A percentile compares a stretch with the other conserved stretches of the same genome.
Evolutionary conservation across 306 rosid species (phyloP).

Genomic region (Trifolium subterraneum): DNA sequence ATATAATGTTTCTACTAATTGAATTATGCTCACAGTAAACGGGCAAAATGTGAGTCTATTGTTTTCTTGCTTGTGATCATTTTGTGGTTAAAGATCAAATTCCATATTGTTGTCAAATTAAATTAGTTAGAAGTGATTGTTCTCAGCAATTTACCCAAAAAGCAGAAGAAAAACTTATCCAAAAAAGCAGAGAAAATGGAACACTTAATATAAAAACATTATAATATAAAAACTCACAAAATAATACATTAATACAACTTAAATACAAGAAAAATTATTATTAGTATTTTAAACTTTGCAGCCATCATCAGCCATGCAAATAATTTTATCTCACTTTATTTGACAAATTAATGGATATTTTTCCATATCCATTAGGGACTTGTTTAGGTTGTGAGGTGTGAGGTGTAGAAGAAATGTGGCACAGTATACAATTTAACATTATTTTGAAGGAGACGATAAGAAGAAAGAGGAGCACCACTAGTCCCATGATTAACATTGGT

Average conservation of each 20-base stretch:
- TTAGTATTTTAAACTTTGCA: conserved; percentile 2
- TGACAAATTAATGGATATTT: not conserved
- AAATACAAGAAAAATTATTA: not conserved
- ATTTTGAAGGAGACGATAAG: conserved; percentile 43
- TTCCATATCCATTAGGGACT: conserved; percentile 37
- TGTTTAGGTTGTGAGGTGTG: conserved; percentile 42
- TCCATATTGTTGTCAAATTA: too few species aligned
- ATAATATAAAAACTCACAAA: not conserved
- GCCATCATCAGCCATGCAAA: not conserved
- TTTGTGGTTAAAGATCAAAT: too few species aligned
- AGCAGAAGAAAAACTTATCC: too few species aligned
- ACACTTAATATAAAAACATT: conserved; percentile 1
- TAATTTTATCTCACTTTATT: not conserved
- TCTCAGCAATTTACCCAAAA: too few species aligned
- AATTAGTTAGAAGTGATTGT: too few species aligned
- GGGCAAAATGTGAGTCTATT: too few species aligned
- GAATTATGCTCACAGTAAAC: too few species aligned
- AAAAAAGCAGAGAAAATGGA: too few species aligned
- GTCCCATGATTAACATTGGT: conserved; percentile 55
- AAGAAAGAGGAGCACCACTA: conserved; percentile 49
- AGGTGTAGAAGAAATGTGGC: conserved; percentile 58
- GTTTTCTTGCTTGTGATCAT: too few species aligned
- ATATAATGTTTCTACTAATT: too few species aligned
- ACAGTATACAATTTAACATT: conserved; percentile 47
- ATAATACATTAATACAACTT: not conserved